Percentiles rank a stretch among this genome's conserved stretches.
phyloP scores from a whole-genome alignment of 331 rosid genomes.

The Quercus lobata region DNA sequence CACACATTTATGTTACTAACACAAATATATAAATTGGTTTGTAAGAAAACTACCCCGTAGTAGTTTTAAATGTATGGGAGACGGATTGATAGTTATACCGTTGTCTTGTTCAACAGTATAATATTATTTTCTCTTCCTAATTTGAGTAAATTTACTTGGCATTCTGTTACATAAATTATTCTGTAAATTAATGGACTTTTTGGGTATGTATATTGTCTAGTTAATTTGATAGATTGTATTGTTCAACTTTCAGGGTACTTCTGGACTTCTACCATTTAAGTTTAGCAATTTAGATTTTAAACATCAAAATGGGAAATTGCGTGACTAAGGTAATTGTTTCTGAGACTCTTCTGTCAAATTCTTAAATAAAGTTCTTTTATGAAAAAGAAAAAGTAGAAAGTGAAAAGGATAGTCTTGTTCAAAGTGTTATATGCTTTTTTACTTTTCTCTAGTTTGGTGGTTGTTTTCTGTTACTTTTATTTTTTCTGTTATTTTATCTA shows the following conservation, averaged over 20 bases:
- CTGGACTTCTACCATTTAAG: constrained; percentile 4
- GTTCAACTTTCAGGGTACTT: constrained; percentile 32
- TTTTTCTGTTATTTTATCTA: no score
- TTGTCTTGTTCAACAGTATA: no score
- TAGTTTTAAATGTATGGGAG: no score
- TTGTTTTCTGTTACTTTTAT: no score
- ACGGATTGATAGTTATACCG: no score
- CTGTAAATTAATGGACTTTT: background rate
- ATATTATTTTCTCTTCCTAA: background rate
- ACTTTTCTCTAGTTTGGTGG: no score
- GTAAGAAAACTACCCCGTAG: no score
- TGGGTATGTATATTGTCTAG: background rate
- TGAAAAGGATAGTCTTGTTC: background rate
- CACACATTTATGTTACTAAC: no score
- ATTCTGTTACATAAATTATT: background rate
- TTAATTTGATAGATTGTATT: constrained; percentile 15
- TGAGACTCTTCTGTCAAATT: background rate
- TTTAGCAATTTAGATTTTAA: constrained; percentile 28
- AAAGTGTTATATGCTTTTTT: background rate
- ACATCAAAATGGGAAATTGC: constrained; percentile 70
- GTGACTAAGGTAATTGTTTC: constrained; percentile 48
- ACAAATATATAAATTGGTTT: no score
- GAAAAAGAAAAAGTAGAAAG: background rate
- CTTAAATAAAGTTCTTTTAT: background rate
- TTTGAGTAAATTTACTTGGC: background rate